Conservation (phyloP, 192 early-diverging fungal species). For the Geranomyces variabilis region DNA sequence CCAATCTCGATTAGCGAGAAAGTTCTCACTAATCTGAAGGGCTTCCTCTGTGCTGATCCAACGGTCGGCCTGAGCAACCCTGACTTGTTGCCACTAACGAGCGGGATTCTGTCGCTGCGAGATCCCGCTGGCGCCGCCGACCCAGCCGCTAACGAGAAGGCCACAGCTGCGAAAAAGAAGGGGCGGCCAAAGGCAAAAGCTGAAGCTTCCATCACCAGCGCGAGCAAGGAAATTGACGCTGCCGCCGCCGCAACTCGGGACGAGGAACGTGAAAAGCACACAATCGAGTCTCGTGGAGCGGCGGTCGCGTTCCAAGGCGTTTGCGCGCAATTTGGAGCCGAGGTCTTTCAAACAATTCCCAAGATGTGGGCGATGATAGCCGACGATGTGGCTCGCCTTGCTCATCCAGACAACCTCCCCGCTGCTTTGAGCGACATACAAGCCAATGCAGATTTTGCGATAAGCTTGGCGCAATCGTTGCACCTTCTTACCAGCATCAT, state of each 20-base stretch:
- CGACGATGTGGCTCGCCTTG: constrained; percentile 33
- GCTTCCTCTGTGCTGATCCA: constrained; percentile 84
- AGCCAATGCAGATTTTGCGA: neutral
- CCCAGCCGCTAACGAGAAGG: neutral
- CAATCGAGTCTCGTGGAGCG: constrained; percentile 48
- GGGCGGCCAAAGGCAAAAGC: constrained; percentile 9
- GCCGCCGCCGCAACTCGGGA: constrained; percentile 27
- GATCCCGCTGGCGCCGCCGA: constrained; percentile 1
- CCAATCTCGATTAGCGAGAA: constrained; percentile 69
- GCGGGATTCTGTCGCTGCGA: constrained; percentile 24
- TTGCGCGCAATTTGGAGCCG: constrained; percentile 66
- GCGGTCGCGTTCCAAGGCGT: constrained; percentile 56
- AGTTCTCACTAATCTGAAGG: constrained; percentile 84
- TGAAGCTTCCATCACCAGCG: neutral
- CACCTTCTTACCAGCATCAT: constrained; percentile 71
- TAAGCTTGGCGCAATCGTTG: constrained; percentile 70
- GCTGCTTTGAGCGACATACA: neutral
- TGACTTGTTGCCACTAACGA: constrained; percentile 14
- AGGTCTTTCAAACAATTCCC: constrained; percentile 71
- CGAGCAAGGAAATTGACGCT: constrained; percentile 10
- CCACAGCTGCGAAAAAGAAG: constrained; percentile 1
- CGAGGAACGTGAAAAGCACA: constrained; percentile 22
- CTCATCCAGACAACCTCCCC: no score
- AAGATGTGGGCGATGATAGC: constrained; percentile 71
- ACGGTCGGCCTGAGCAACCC: constrained; percentile 4